A percentile compares a stretch with the other conserved stretches of the same genome.
Evolutionary conservation across 495 filamentous ascomycete genomes (phyloP).

Genomic region (Lophium mytilinum): DNA sequence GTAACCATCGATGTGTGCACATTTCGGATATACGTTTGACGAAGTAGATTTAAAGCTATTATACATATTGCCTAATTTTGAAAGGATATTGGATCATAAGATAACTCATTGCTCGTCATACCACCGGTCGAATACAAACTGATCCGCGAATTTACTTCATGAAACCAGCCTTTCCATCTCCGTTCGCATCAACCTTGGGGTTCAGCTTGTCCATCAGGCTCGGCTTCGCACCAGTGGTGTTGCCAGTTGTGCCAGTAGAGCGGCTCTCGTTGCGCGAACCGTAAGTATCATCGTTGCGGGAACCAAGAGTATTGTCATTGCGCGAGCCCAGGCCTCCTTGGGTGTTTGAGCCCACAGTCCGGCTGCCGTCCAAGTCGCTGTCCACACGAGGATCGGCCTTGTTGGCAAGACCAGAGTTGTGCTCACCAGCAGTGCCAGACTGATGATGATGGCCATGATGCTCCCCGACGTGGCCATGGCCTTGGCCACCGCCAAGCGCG

Average conservation of each 20-base stretch:
- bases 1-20: no score
- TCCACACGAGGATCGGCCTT: constrained; percentile 6
- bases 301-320: neutral
- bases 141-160: constrained; percentile 29
- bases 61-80: no score
- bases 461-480: neutral
- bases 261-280: neutral
- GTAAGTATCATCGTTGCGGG: constrained; percentile 9
- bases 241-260: constrained; percentile 1
- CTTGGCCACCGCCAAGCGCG: constrained; percentile 23
- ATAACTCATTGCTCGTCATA: no score
- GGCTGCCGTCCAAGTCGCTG: neutral
- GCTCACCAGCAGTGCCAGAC: neutral
- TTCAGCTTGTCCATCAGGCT: constrained; percentile 42
- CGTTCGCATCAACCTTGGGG: constrained; percentile 39
- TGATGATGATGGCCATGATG: neutral
- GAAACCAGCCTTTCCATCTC: constrained; percentile 40
- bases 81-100: no score
- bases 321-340: no score
- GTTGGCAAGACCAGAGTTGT: constrained; percentile 20
- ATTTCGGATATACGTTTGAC: no score
- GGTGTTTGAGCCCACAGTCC: constrained; percentile 11
- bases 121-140: no score
- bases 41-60: no score
- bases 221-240: constrained; percentile 26